phyloP scores from a whole-genome alignment of 139 green algal genomes.

The Chlamydomonas schloesseri region DNA sequence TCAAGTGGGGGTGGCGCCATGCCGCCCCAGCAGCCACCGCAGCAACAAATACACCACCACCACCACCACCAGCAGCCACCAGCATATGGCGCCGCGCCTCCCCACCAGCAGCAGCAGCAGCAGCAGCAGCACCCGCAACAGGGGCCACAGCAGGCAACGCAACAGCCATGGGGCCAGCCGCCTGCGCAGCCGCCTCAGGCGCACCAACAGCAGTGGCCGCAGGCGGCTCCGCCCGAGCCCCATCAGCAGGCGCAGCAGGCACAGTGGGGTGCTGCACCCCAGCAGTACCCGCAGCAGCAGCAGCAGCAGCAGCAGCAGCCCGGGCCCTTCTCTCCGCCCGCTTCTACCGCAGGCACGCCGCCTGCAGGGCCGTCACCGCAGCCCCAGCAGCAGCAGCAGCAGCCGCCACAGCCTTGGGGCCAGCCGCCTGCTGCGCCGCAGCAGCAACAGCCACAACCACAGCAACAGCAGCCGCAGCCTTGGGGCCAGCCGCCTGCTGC shows the following conservation, averaged over 20 bases:
- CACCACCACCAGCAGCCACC: neutral
- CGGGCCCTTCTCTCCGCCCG: neutral
- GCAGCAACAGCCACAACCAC: neutral
- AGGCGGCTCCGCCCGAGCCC: neutral
- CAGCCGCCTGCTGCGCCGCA: neutral
- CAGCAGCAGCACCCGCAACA: neutral
- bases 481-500: neutral
- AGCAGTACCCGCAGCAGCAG: neutral
- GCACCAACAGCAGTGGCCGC: neutral
- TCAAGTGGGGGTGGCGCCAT: too few relatives aligned
- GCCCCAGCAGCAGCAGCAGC: neutral
- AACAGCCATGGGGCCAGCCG: neutral
- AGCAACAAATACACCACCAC: neutral
- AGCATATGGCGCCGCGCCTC: too few relatives aligned
- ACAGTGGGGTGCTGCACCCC: too few relatives aligned
- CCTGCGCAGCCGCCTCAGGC: neutral
- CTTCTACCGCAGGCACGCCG: too few relatives aligned
- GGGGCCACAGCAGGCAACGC: neutral
- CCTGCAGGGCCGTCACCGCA: neutral
- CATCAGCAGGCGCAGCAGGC: neutral
- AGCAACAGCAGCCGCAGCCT: neutral
- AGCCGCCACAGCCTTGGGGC: neutral
- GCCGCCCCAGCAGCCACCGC: too few relatives aligned
- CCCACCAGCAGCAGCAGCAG: neutral
- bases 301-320: neutral